Percentiles rank a stretch among this genome's conserved stretches.
These are phyloP conservation scores for Platanthera zijinensis DNA, from an alignment of 106 monocot species.

Conservation along the genomic window DNA sequence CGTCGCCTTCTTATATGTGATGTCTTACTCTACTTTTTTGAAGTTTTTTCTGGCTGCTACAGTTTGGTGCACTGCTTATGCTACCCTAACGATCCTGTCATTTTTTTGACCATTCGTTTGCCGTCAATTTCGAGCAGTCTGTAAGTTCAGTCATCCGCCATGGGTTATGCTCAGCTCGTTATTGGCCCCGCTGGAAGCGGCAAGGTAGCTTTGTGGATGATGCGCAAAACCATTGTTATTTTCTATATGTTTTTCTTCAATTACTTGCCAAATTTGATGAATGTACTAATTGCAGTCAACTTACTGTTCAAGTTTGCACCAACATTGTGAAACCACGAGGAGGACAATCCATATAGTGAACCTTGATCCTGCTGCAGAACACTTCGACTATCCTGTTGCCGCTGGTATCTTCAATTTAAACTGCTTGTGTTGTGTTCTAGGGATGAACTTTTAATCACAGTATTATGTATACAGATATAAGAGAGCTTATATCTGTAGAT, in stretches of 20 bases:
- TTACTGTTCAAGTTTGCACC: conserved; percentile 82
- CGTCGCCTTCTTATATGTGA: neutral
- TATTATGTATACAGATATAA: conserved; percentile 55
- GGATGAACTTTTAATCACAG: neutral
- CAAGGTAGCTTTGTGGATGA: conserved; percentile 35
- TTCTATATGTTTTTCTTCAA: neutral
- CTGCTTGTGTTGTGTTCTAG: neutral
- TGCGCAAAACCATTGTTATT: neutral
- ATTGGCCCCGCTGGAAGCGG: conserved; percentile 97
- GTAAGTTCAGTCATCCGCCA: conserved; percentile 13
- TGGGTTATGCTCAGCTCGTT: conserved; percentile 91
- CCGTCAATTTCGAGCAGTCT: neutral
- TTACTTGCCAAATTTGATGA: neutral
- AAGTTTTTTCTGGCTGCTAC: conserved; percentile 23
- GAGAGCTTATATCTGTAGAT: conserved; percentile 84
- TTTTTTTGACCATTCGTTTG: conserved; percentile 7
- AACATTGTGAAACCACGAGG: conserved; percentile 60
- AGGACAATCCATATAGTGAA: conserved; percentile 81
- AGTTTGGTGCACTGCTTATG: conserved; percentile 43
- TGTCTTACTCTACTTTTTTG: conserved; percentile 13
- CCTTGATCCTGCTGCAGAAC: conserved; percentile 90
- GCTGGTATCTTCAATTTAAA: conserved; percentile 32
- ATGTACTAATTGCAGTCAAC: conserved; percentile 46
- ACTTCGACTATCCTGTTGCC: conserved; percentile 75
- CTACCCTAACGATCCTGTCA: conserved; percentile 14